Conservation (phyloP, 2,329 filamentous ascomycete species). For the Penicillium sp. region DNA sequence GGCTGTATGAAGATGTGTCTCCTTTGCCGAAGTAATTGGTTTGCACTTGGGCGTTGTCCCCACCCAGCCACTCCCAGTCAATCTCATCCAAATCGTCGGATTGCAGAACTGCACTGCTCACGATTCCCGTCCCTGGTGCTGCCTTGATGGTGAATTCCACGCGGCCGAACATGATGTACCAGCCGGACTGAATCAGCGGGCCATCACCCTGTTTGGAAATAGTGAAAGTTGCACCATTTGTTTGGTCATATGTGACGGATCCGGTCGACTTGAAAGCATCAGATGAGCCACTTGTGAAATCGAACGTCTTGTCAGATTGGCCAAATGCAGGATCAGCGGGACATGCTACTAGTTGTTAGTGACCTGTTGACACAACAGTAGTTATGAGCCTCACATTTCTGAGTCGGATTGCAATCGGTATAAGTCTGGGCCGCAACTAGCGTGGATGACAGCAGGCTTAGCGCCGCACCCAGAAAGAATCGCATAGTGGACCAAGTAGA, state of each 20-base stretch:
- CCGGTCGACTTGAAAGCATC: slow-evolving; percentile 73
- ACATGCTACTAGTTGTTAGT: slow-evolving; percentile 52
- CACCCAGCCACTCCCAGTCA: slow-evolving; percentile 93
- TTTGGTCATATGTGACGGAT: slow-evolving; percentile 64
- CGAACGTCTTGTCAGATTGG: slow-evolving; percentile 69
- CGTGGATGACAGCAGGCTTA: slow-evolving; percentile 28
- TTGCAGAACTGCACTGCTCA: slow-evolving; percentile 86
- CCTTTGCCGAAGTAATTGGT: slow-evolving; percentile 98
- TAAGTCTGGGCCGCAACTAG: slow-evolving; percentile 43
- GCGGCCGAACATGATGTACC: slow-evolving; percentile 99
- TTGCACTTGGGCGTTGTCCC: slow-evolving; percentile 74
- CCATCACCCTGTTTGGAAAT: slow-evolving; percentile 75
- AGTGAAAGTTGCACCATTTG: slow-evolving; percentile 76
- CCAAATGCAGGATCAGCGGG: slow-evolving; percentile 76
- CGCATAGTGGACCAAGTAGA: slow-evolving; percentile 30
- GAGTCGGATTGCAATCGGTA: slow-evolving; percentile 43
- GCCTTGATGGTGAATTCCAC: slow-evolving; percentile 83
- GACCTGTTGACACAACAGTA: background rate
- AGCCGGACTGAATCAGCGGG: slow-evolving; percentile 81
- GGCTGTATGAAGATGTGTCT: slow-evolving; percentile 77
- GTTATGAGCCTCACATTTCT: slow-evolving; percentile 32
- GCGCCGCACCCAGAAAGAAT: slow-evolving; percentile 23
- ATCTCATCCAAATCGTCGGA: slow-evolving; percentile 94
- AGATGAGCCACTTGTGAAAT: slow-evolving; percentile 75
- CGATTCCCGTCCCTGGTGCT: slow-evolving; percentile 84